phyloP scores from a whole-genome alignment of 2,329 filamentous ascomycete genomes.

The Cladophialophora bantiana region DNA sequence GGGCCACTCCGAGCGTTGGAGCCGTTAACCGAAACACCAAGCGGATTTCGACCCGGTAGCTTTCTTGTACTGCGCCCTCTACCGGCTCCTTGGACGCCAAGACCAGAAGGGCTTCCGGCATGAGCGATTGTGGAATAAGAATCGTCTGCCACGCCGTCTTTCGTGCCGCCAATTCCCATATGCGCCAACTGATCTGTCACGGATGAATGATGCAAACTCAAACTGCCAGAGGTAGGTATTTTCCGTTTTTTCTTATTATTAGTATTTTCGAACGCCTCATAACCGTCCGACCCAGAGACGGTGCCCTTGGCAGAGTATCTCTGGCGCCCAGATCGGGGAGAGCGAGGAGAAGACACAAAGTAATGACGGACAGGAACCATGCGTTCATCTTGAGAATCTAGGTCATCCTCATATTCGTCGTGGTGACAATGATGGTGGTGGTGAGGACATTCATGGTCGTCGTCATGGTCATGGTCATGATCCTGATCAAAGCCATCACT shows the following conservation, averaged over 20 bases:
- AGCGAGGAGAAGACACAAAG: slow-evolving; percentile 48
- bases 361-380: slow-evolving; percentile 53
- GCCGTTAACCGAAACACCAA: slow-evolving; percentile 43
- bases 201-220: slow-evolving; percentile 64
- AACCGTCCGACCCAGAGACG: slow-evolving; percentile 80
- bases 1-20: slow-evolving; percentile 39
- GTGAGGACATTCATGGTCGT: slow-evolving; percentile 35
- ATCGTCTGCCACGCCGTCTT: slow-evolving; percentile 45
- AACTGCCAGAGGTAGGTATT: slow-evolving; percentile 85
- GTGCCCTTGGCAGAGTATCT: slow-evolving; percentile 53
- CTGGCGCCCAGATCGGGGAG: slow-evolving; percentile 45
- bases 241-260: slow-evolving; percentile 99
- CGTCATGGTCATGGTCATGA: slow-evolving; percentile 38
- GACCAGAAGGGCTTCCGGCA: slow-evolving; percentile 57
- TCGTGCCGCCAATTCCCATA: slow-evolving; percentile 63
- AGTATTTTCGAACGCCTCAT: slow-evolving; percentile 97
- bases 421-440: slow-evolving; percentile 46
- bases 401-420: slow-evolving; percentile 56
- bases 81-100: slow-evolving; percentile 79
- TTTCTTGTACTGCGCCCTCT: slow-evolving; percentile 79
- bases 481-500: slow-evolving; percentile 44
- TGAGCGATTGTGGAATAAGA: slow-evolving; percentile 55
- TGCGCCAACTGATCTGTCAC: slow-evolving; percentile 70
- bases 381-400: slow-evolving; percentile 60
- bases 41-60: slow-evolving; percentile 40